phyloP scores from a whole-genome alignment of 2,329 filamentous ascomycete species.

The Setomelanomma holmii region DNA sequence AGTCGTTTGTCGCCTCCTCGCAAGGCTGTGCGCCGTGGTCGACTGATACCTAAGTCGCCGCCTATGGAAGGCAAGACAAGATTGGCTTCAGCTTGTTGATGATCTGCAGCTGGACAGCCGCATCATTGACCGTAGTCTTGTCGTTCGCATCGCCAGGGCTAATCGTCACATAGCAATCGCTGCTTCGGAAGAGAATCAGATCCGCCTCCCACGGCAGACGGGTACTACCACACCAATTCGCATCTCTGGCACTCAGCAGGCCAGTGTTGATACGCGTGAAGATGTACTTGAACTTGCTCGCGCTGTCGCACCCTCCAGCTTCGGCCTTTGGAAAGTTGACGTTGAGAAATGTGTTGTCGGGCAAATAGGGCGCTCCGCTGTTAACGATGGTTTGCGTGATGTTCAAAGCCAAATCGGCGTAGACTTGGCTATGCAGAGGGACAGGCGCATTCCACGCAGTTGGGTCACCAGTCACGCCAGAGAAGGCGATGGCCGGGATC shows the following conservation, averaged over 20 bases:
- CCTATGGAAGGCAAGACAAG: constrained; percentile 25
- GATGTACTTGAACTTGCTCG: constrained; percentile 67
- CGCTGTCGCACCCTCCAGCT: constrained; percentile 57
- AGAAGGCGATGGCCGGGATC: constrained; percentile 74
- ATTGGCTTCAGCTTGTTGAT: constrained; percentile 37
- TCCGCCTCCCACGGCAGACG: constrained; percentile 66
- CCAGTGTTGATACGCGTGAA: constrained; percentile 65
- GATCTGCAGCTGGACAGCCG: constrained; percentile 34
- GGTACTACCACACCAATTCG: constrained; percentile 61
- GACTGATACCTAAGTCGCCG: neutral
- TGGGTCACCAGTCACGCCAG: constrained; percentile 59
- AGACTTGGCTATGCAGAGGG: constrained; percentile 64
- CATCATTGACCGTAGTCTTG: constrained; percentile 65
- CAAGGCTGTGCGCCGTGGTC: too few species aligned
- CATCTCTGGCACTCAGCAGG: constrained; percentile 55
- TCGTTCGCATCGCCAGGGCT: constrained; percentile 67
- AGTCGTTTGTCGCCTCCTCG: too few species aligned
- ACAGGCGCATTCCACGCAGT: constrained; percentile 61
- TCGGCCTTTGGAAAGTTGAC: constrained; percentile 70
- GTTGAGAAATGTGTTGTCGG: constrained; percentile 67
- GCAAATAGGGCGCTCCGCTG: constrained; percentile 69
- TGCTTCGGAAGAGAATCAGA: constrained; percentile 58
- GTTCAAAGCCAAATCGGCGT: constrained; percentile 67
- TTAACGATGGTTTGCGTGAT: constrained; percentile 64
- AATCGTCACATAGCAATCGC: constrained; percentile 65